Evolutionary conservation across 208 protist species (phyloP).

Genomic region (Strigomonas galati): DNA sequence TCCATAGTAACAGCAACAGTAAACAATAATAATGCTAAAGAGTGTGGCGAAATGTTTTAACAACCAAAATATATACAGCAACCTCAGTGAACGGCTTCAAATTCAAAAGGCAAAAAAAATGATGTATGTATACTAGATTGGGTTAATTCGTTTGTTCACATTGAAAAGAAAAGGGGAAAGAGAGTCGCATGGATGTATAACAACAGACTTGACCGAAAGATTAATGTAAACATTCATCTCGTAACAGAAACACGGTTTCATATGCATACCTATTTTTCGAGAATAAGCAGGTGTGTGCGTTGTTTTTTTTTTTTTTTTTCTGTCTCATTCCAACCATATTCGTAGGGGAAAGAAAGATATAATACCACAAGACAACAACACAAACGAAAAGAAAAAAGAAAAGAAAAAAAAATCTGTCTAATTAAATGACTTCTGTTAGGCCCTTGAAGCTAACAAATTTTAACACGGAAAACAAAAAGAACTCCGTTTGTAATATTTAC

Average conservation of each 20-base stretch:
- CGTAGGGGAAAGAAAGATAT: not conserved
- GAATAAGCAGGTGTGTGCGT: not conserved
- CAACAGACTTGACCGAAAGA: slow-evolving; percentile 8
- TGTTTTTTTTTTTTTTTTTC: slow-evolving; percentile 5
- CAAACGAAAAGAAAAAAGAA: too few relatives aligned
- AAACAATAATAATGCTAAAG: not conserved
- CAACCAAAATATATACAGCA: not conserved
- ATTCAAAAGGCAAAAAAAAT: not conserved
- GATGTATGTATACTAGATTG: not conserved
- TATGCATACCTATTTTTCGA: not conserved
- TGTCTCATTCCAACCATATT: not conserved
- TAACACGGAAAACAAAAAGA: too few relatives aligned
- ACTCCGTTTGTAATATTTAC: not conserved
- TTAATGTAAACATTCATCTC: slow-evolving; percentile 1
- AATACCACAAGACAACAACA: too few relatives aligned
- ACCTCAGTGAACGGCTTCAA: not conserved
- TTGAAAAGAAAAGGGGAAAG: not conserved
- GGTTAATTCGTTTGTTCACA: not conserved
- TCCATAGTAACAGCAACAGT: not conserved
- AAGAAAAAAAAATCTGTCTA: too few relatives aligned
- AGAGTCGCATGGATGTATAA: not conserved
- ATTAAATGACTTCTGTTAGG: too few relatives aligned
- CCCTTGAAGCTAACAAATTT: too few relatives aligned
- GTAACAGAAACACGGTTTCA: not conserved
- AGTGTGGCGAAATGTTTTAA: too few relatives aligned